phyloP scores from a whole-genome alignment of 2,329 filamentous ascomycete species.

The Meredithiella fracta region DNA sequence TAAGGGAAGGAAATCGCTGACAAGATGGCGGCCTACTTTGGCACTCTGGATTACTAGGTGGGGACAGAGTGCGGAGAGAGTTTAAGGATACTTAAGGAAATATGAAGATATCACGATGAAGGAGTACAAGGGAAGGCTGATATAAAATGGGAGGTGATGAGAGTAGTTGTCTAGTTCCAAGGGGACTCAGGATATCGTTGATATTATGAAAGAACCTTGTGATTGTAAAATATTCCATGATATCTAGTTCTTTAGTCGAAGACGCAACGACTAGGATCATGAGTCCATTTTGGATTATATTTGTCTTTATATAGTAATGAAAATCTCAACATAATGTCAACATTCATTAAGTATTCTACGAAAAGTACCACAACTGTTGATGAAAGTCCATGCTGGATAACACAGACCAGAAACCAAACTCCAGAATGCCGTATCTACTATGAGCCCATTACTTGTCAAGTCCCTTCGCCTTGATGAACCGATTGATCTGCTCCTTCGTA shows the following conservation, averaged over 20 bases:
- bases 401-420: background rate
- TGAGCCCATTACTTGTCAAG: slow-evolving; percentile 30
- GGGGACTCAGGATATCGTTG: too few relatives aligned
- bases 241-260: too few relatives aligned
- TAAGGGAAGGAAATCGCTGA: slow-evolving; percentile 40
- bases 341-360: background rate
- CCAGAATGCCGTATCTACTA: background rate
- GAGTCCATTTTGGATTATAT: too few relatives aligned
- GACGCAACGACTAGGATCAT: too few relatives aligned
- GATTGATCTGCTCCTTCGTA: slow-evolving; percentile 39
- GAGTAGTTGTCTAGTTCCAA: too few relatives aligned
- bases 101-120: background rate
- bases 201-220: too few relatives aligned
- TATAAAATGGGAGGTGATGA: background rate
- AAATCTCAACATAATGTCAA: too few relatives aligned
- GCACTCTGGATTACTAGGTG: background rate
- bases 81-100: background rate
- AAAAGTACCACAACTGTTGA: background rate
- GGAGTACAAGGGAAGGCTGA: background rate
- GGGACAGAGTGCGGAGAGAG: background rate
- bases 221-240: too few relatives aligned
- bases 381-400: too few relatives aligned
- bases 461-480: slow-evolving; percentile 41
- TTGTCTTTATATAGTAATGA: too few relatives aligned
- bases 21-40: slow-evolving; percentile 15